Evolutionary conservation across 176 grass and related monocot genomes (phyloP).

Genomic region (Phragmites australis): DNA sequence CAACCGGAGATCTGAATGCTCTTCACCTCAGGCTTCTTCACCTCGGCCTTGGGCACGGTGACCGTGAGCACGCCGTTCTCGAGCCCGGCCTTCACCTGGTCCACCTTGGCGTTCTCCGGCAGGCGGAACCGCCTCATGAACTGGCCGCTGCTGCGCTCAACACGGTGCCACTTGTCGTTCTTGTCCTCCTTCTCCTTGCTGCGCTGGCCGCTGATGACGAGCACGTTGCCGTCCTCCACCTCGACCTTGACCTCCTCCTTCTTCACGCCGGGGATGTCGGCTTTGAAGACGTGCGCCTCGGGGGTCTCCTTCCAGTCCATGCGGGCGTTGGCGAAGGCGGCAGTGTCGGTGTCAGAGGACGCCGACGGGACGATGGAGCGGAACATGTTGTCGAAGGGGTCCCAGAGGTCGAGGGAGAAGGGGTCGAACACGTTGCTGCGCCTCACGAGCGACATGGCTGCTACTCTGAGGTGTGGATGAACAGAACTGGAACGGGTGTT

Average conservation of each 20-base stretch:
- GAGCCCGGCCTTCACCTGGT: constrained; percentile 46
- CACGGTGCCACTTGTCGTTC: constrained; percentile 57
- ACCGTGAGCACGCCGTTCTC: constrained; percentile 61
- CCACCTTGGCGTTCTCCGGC: constrained; percentile 51
- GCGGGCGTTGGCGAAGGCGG: constrained; percentile 14
- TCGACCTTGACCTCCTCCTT: constrained; percentile 54
- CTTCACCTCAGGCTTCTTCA: constrained; percentile 48
- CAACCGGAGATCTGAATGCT: constrained; percentile 53
- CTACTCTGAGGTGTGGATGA: neutral
- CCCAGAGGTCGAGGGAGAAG: constrained; percentile 50
- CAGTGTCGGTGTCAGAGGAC: neutral
- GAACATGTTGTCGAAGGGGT: constrained; percentile 43
- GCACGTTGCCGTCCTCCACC: constrained; percentile 54
- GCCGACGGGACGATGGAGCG: constrained; percentile 16
- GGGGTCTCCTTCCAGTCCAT: constrained; percentile 59
- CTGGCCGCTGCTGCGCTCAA: constrained; percentile 59
- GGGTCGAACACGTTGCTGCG: constrained; percentile 53
- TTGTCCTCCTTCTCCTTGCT: constrained; percentile 57
- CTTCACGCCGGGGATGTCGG: constrained; percentile 52
- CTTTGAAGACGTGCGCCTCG: constrained; percentile 58
- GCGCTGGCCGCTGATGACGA: constrained; percentile 54
- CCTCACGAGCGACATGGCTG: constrained; percentile 41
- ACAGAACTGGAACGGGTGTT: neutral
- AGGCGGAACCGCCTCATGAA: constrained; percentile 44
- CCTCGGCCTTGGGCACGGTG: constrained; percentile 51